Conservation (phyloP, 2,329 filamentous ascomycete genomes). For the Drechmeria coniospora region DNA sequence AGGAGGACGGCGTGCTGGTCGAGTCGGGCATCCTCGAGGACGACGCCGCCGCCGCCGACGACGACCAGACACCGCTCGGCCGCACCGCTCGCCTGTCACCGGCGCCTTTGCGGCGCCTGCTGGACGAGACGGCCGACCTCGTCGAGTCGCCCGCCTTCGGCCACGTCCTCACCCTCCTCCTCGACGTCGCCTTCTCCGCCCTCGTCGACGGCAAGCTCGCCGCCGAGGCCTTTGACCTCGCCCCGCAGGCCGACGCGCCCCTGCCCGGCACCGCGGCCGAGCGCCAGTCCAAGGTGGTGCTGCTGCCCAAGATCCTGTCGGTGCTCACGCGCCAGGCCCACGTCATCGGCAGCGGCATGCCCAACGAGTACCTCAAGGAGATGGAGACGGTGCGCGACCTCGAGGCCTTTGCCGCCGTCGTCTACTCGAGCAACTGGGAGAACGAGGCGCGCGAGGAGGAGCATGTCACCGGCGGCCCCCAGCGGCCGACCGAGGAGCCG, state of each 20-base stretch:
- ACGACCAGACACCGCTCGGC: too few relatives aligned
- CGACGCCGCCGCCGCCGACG: too few relatives aligned
- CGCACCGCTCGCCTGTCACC: too few relatives aligned
- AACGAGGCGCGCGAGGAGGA: conserved; percentile 42
- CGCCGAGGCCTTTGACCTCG: conserved; percentile 56
- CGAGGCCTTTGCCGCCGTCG: conserved; percentile 72
- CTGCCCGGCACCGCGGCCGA: conserved; percentile 34
- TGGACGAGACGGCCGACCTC: conserved; percentile 92
- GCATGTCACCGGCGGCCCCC: conserved; percentile 21
- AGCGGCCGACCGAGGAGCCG: conserved; percentile 15
- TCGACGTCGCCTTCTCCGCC: conserved; percentile 75
- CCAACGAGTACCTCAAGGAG: conserved; percentile 53
- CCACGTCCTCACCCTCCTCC: conserved; percentile 69
- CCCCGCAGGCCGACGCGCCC: conserved; percentile 19
- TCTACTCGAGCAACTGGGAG: conserved; percentile 75
- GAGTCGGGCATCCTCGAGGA: conserved; percentile 66
- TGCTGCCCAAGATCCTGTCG: conserved; percentile 75
- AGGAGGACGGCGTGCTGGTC: conserved; percentile 70
- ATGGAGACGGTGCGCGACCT: conserved; percentile 66
- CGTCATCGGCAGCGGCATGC: conserved; percentile 65
- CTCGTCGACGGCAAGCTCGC: conserved; percentile 74
- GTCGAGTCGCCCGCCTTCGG: conserved; percentile 87
- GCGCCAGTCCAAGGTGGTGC: conserved; percentile 43
- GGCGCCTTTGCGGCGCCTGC: conserved; percentile 57
- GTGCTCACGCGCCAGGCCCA: conserved; percentile 86